Evolutionary conservation across 148 eudicot genomes (phyloP), one percentile per base, ranked within the genome.

Genomic region (Amaranthus cruentus): DNA sequence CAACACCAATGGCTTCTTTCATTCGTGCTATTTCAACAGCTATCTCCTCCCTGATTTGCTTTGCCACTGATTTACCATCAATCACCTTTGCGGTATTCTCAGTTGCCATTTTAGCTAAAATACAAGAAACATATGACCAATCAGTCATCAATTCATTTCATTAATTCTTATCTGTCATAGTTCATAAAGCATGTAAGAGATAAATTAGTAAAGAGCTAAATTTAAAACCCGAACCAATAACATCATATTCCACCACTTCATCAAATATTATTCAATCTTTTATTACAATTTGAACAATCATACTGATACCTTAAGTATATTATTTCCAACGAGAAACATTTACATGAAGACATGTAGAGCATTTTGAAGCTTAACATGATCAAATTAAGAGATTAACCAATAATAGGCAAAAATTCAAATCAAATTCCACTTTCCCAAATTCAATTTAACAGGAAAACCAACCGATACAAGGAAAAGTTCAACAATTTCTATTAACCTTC

Each of bases 31-130:
- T 76, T 77, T 95, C 96, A 6, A 75, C 78, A 76, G 87, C 83
- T 84, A 95, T 83, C 78, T 91, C 97, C 73, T 90, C 90, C 77
- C 90, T 86, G 55, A 95, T 87, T 66, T 85, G 84, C 75, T 90
- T 87, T 62, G 97, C 93, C 76, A 85, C 82, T 47, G 85, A 50
- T 65, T 90, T 90, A 71, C 98, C 98, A 76, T 94, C 97, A 73
- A 94, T 89, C 46, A 94, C 77, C 81, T 82, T 91, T 12, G 89
- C 96, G 46, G 88, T 42, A 47, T 85, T 75, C 77, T 82, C 90
- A 43, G 82, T 73, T 56, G 71, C 82, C 87, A 79, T 78, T 62
- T 82, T 83, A 78, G 90, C 97, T 89, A 75, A 59, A 75, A 51
- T 62, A 71, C 38, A 28, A 28, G 47, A 77, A 73, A 62, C 10